A percentile compares a stretch with the other conserved stretches of the same genome.
Evolutionary conservation across 768 basidiomycete species (phyloP).

Genomic region (Serpula lacrymans): DNA sequence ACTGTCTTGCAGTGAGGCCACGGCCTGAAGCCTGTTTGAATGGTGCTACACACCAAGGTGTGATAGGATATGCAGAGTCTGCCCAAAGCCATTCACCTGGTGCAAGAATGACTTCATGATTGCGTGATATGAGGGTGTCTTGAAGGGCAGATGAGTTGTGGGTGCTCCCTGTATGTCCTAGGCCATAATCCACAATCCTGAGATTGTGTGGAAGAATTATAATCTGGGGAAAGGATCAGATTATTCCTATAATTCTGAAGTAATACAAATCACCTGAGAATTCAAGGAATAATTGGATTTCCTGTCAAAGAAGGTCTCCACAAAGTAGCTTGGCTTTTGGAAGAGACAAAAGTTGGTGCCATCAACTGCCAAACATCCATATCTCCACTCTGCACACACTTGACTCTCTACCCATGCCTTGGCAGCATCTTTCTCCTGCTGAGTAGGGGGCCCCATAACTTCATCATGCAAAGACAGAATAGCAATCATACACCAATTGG

Average conservation of each 20-base stretch:
- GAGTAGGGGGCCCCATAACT: slow-evolving; percentile 25
- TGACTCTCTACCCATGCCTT: slow-evolving; percentile 34
- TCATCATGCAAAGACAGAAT: slow-evolving; percentile 28
- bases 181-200: slow-evolving; percentile 31
- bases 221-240: slow-evolving; percentile 13
- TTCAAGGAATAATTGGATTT: slow-evolving; percentile 25
- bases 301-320: slow-evolving; percentile 31
- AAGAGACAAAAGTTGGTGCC: too few species aligned
- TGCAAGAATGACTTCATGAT: slow-evolving; percentile 20
- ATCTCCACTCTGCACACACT: too few species aligned
- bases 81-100: slow-evolving; percentile 32
- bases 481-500: slow-evolving; percentile 25
- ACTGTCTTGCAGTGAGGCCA: too few species aligned
- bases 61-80: slow-evolving; percentile 37
- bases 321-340: slow-evolving; percentile 25
- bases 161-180: slow-evolving; percentile 31
- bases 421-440: slow-evolving; percentile 31
- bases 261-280: too few species aligned
- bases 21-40: too few species aligned
- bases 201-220: slow-evolving; percentile 29
- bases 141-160: too few species aligned
- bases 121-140: slow-evolving; percentile 16
- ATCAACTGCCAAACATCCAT: too few species aligned
- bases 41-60: too few species aligned
- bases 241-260: too few species aligned